These are phyloP conservation scores for Acanthamoeba lenticulata DNA, from an alignment of 208 protist genomes.

Conservation along the genomic window DNA sequence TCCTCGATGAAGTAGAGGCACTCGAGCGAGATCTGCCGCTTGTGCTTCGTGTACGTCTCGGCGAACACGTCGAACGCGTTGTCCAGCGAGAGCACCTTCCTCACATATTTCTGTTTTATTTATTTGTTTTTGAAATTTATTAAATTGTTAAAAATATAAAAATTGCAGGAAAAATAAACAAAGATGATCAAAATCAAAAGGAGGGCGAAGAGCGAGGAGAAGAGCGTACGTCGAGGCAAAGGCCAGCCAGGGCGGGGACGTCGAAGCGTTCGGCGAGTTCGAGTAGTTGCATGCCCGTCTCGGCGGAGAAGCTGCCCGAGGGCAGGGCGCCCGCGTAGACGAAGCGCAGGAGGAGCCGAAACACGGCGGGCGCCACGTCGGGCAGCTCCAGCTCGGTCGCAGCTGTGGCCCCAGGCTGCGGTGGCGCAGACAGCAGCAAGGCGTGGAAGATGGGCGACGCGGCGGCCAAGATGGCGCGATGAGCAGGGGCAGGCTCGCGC, in stretches of 20 bases:
- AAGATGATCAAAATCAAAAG: background rate
- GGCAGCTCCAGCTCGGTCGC: background rate
- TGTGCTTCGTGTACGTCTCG: constrained; percentile 49
- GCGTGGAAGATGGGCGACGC: background rate
- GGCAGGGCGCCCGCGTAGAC: background rate
- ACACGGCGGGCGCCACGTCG: background rate
- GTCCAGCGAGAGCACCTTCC: constrained; percentile 11
- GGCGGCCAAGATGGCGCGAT: background rate
- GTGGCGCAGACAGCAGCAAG: background rate
- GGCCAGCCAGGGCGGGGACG: background rate
- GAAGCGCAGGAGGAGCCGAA: background rate
- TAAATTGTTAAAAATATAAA: background rate
- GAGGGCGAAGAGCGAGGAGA: background rate
- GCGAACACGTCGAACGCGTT: constrained; percentile 39
- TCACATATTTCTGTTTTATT: constrained; percentile 3
- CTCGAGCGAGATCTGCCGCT: constrained; percentile 47
- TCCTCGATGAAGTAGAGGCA: constrained; percentile 54
- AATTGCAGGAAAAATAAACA: background rate
- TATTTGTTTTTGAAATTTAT: background rate
- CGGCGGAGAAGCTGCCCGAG: background rate
- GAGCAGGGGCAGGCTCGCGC: background rate
- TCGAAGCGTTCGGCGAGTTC: constrained; percentile 16
- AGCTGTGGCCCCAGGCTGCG: background rate
- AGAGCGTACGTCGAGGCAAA: background rate
- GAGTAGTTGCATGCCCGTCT: background rate